Base-by-base conservation (phyloP, 495 filamentous ascomycete genomes). In the Pyrenopolyporus hunteri region DNA sequence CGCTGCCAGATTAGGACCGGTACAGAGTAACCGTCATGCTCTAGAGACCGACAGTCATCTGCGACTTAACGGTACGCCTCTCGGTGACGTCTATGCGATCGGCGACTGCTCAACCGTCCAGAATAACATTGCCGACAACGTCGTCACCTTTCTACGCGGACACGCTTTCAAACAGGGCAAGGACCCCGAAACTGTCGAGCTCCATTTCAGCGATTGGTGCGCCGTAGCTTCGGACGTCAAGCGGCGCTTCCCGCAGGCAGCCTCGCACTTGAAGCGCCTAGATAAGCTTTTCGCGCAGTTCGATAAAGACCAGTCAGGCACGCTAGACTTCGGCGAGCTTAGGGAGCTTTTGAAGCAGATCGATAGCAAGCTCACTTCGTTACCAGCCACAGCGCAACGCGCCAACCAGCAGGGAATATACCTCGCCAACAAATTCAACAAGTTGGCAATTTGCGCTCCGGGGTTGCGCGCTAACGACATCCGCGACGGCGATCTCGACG, bases 31-130 rank as follows among this genome's bases (percentile, higher is more conserved):
- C 74, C 83, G 82, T 29, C 92, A 93, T 66, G 95, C 95, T 11
- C 82, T 99, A 7, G 95, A 98, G 70, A 99, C 95, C 0, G 95
- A 99, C 74, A 85, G 91, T 3, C 92, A 99, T 73, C 87, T 98
- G 5, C 91, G 95, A 33, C 78, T 99, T 0, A 91, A 89, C 64
- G 95, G 95, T 29, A 87, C 95, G 0, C 95, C 94, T 0, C 78
- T 98, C 0, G 94, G 95, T 32, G 94, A 97, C 66, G 91, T 99
- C 25, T 99, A 99, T 71, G 91, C 91, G 42, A 90, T 99, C 48
- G 95, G 95, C n/a, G 95, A 99, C 74, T 97, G 94, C 76, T 78
- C 89, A 9, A 98, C 94, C 0, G 95, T 98, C 0, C 95, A 98
- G 67, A 98, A 98, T 78, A 98, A 98, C 68, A 76, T 96, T 4